phyloP scores from a whole-genome alignment of 495 filamentous ascomycete species.

The Penicillium chermesinum region DNA sequence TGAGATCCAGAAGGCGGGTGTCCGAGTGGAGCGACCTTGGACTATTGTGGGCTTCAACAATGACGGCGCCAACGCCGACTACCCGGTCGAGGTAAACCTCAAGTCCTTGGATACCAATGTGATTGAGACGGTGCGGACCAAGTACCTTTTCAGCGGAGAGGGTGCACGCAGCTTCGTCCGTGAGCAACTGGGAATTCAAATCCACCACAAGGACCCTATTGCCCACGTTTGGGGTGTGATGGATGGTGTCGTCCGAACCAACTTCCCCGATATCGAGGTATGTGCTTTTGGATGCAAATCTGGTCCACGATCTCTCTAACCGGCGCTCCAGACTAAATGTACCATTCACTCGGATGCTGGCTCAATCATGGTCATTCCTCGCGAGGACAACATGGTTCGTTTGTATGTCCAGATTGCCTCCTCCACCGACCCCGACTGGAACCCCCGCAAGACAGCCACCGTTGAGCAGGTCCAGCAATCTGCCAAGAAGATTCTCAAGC shows the following conservation, averaged over 20 bases:
- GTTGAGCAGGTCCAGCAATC: constrained; percentile 56
- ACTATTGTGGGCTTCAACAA: constrained; percentile 57
- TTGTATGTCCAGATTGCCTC: constrained; percentile 72
- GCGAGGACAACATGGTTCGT: constrained; percentile 73
- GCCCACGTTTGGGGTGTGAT: constrained; percentile 76
- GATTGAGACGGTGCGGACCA: constrained; percentile 57
- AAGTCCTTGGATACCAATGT: constrained; percentile 69
- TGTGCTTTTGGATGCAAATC: constrained; percentile 8
- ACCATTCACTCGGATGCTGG: constrained; percentile 64
- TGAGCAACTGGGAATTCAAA: constrained; percentile 53
- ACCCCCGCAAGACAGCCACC: constrained; percentile 47
- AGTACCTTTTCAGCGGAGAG: constrained; percentile 63
- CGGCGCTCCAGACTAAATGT: constrained; percentile 75
- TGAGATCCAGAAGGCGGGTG: constrained; percentile 56
- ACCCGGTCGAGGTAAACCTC: constrained; percentile 64
- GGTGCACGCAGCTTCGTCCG: constrained; percentile 60
- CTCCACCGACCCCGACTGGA: constrained; percentile 55
- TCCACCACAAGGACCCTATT: constrained; percentile 60
- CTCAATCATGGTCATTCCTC: constrained; percentile 73
- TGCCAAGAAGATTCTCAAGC: constrained; percentile 58
- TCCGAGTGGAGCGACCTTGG: constrained; percentile 56
- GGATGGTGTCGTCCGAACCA: constrained; percentile 71
- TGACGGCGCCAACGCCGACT: constrained; percentile 48
- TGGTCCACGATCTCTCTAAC: constrained; percentile 13
- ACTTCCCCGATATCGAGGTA: constrained; percentile 79